These are phyloP conservation scores for Hemerocallis citrina DNA, from an alignment of 106 monocot species.

Conservation along the genomic window DNA sequence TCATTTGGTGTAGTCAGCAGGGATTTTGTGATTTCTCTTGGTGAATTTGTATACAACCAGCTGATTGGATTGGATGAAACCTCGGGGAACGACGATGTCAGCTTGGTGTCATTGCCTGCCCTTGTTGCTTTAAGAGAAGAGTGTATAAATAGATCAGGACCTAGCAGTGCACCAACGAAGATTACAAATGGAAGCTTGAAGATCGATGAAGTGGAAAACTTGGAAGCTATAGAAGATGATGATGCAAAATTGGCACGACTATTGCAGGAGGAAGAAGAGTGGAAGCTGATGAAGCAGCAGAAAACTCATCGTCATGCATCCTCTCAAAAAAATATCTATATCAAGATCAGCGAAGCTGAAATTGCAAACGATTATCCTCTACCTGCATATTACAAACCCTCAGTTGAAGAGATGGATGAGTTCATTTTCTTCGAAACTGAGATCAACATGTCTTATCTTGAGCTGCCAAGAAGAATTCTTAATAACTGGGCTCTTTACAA, in stretches of 20 bases:
- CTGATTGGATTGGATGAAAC: slow-evolving; percentile 64
- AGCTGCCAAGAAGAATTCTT: slow-evolving; percentile 70
- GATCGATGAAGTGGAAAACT: slow-evolving; percentile 69
- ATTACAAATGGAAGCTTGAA: slow-evolving; percentile 42
- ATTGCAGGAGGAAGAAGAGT: slow-evolving; percentile 87
- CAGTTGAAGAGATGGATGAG: slow-evolving; percentile 74
- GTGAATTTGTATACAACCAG: slow-evolving; percentile 84
- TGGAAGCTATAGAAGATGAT: slow-evolving; percentile 83
- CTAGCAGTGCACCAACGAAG: slow-evolving; percentile 1
- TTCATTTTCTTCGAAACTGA: slow-evolving; percentile 71
- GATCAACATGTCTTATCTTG: slow-evolving; percentile 27
- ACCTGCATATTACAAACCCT: slow-evolving; percentile 78
- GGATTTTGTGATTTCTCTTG: slow-evolving; percentile 72
- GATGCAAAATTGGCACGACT: slow-evolving; percentile 82
- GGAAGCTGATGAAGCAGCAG: slow-evolving; percentile 62
- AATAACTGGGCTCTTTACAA: slow-evolving; percentile 85
- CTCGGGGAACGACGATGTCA: slow-evolving; percentile 26
- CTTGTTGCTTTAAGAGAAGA: slow-evolving; percentile 69
- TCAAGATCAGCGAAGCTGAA: slow-evolving; percentile 85
- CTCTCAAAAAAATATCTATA: slow-evolving; percentile 57
- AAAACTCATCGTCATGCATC: slow-evolving; percentile 13
- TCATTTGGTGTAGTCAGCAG: slow-evolving; percentile 38
- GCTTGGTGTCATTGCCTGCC: slow-evolving; percentile 42
- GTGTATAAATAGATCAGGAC: slow-evolving; percentile 31
- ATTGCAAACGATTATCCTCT: slow-evolving; percentile 92